Conservation (phyloP, 2,329 filamentous ascomycete genomes). For the Neofusicoccum umdonicola region DNA sequence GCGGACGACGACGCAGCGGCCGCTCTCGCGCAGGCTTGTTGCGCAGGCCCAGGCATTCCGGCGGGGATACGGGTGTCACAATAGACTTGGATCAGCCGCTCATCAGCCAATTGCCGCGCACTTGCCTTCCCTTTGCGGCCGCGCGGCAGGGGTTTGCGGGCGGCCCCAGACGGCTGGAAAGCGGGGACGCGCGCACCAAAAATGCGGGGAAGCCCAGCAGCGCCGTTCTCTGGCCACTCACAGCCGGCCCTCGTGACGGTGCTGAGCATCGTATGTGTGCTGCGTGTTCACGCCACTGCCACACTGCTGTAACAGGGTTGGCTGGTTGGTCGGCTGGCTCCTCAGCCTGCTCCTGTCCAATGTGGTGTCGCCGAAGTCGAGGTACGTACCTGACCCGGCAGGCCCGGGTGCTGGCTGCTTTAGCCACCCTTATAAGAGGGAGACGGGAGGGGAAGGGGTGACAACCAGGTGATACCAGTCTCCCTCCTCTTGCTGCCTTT, state of each 20-base stretch:
- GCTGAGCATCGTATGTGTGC: background rate
- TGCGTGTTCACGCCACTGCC: constrained; percentile 12
- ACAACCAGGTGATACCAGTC: constrained; percentile 1
- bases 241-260: background rate
- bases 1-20: background rate
- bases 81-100: background rate
- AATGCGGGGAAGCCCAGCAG: constrained; percentile 4
- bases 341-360: constrained; percentile 4
- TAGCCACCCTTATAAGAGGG: constrained; percentile 11
- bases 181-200: background rate
- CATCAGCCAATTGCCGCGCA: background rate
- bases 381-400: constrained; percentile 7
- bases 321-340: background rate
- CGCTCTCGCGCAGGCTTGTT: background rate
- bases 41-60: background rate
- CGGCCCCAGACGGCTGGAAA: constrained; percentile 15
- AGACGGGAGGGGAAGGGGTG: background rate
- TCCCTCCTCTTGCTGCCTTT: constrained; percentile 11
- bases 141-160: constrained; percentile 1
- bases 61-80: constrained; percentile 4
- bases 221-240: background rate
- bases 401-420: constrained; percentile 9
- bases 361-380: background rate
- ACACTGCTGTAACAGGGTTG: background rate
- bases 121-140: background rate